Evolutionary conservation across 192 early-diverging fungal species (phyloP).

Genomic region (Coemansia sp.): DNA sequence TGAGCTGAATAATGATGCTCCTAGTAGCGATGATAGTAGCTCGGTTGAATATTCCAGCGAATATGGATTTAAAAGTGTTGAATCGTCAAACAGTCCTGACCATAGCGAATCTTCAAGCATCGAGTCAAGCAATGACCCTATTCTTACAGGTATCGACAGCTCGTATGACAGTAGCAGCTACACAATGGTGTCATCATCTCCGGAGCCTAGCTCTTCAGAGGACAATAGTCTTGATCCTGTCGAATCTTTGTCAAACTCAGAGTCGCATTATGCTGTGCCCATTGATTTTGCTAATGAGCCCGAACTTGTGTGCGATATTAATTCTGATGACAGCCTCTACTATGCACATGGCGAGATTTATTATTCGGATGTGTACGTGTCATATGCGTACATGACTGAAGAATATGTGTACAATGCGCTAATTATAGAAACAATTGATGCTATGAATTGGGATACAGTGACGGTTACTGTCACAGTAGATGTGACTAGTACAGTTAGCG

Average conservation of each 20-base stretch:
- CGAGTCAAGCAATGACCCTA: neutral
- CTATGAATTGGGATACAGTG: neutral
- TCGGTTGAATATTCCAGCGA: neutral
- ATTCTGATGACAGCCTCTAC: neutral
- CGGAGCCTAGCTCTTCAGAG: neutral
- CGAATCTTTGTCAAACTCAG: neutral
- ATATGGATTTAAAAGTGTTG: neutral
- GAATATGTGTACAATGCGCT: neutral
- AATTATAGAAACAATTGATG: neutral
- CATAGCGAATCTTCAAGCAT: too few species aligned
- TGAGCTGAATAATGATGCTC: neutral
- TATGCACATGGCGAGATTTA: neutral
- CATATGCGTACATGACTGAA: neutral
- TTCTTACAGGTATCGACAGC: neutral
- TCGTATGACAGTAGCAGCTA: neutral
- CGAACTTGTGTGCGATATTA: conserved; percentile 3
- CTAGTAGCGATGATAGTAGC: neutral
- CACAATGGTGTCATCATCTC: neutral
- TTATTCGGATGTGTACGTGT: neutral
- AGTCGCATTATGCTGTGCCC: neutral
- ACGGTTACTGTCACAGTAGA: neutral
- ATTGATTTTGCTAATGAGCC: neutral
- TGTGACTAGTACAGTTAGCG: neutral
- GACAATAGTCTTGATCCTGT: neutral
- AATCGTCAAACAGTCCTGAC: neutral